Conservation (phyloP, 2,329 filamentous ascomycete species). For the Fusarium anthophilum region DNA sequence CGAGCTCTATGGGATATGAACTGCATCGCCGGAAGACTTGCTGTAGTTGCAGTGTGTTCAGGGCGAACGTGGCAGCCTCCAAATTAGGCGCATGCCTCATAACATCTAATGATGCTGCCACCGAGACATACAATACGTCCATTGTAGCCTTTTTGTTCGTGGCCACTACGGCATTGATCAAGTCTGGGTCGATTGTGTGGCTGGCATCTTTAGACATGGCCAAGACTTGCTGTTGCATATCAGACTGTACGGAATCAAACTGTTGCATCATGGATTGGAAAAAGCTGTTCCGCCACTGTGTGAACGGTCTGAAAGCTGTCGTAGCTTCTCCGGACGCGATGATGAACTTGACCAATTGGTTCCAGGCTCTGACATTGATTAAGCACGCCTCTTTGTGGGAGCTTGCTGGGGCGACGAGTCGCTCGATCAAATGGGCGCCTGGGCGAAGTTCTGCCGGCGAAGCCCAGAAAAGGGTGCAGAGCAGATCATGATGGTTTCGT, state of each 20-base stretch:
- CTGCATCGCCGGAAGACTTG: slow-evolving; percentile 61
- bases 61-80: slow-evolving; percentile 57
- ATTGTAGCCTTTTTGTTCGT: slow-evolving; percentile 63
- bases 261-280: slow-evolving; percentile 67
- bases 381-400: slow-evolving; percentile 74
- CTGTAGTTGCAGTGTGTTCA: slow-evolving; percentile 62
- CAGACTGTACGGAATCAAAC: slow-evolving; percentile 63
- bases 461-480: slow-evolving; percentile 73
- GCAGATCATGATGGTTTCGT: slow-evolving; percentile 74
- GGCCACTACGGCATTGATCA: slow-evolving; percentile 60
- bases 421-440: slow-evolving; percentile 63
- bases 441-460: slow-evolving; percentile 65
- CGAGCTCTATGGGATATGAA: slow-evolving; percentile 53
- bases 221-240: slow-evolving; percentile 65
- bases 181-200: slow-evolving; percentile 53
- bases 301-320: slow-evolving; percentile 58
- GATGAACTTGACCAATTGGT: slow-evolving; percentile 68
- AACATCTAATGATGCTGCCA: slow-evolving; percentile 61
- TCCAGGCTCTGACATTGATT: slow-evolving; percentile 72
- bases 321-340: slow-evolving; percentile 58
- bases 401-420: slow-evolving; percentile 65
- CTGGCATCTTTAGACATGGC: slow-evolving; percentile 58
- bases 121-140: slow-evolving; percentile 61
- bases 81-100: slow-evolving; percentile 58
- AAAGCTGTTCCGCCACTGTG: slow-evolving; percentile 63